Evolutionary conservation across 768 basidiomycete genomes (phyloP), one percentile per base, ranked within the genome.

Genomic region (Candolleomyces efflorescens): DNA sequence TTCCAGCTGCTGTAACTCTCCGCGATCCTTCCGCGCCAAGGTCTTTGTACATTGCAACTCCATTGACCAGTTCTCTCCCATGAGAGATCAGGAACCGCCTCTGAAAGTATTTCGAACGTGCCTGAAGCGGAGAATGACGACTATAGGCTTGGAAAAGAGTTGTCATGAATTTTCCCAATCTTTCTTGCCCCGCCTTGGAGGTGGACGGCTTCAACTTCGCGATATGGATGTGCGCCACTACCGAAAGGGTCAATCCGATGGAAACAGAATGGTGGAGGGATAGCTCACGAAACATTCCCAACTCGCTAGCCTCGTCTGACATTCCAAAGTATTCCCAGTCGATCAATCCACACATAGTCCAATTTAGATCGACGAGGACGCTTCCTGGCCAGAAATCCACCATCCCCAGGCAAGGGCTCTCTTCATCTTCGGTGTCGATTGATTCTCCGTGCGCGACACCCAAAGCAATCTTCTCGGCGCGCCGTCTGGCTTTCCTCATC

Each of bases 301-400:
- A 52, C 60, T 73, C 71, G 20, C 67, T 66, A 3, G 63, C 60
- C 5, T 69, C 64, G 43, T 65, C 63, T 10, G 70, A 69, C 27
- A 59, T 54, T 37, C 71, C 69, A 55, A 73, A 73, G 58, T 73
- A 69, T 49, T 71, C 71, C 71, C 70, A 71, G 48, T 71, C 70
- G 15, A 73, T 63, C 47, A 73, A 63, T 6, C 69, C 65, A 41
- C 58, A 64, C n/a, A 15, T 59, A 27, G 46, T 37, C 24, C 39
- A 23, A 11, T 59, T 58, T 11, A 45, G 48, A 18, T 65, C 58
- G 32, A 73, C 62, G 38, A 73, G 59, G n/a, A 73, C 63, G 58
- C 63, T 71, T 37, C 63, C 70, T 12, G 70, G 68, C 70, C 71
- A 71, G 47, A 72, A 67, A 54, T 72, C 71, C 10, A 65, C 68